Base-by-base conservation (phyloP, 768 basidiomycete species). In the Melanogaster broomeanus region DNA sequence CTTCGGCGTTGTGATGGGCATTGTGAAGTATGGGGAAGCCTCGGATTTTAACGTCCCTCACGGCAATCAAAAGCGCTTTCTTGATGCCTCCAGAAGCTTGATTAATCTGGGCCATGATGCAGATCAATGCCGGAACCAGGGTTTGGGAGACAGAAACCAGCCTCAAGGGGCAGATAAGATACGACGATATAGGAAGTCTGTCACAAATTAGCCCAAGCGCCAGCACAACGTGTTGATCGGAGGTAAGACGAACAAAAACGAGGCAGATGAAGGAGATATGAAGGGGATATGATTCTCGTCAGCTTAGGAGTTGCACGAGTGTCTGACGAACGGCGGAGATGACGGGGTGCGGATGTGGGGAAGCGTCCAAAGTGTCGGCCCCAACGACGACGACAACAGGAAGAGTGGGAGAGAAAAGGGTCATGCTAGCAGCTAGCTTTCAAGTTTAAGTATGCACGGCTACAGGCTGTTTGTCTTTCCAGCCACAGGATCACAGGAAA, bases 41-140 rank as follows among this genome's bases (percentile, higher is more conserved):
- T 30, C 19, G 4, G 3, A 46, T 16, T 3, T 12, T 7, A 34
- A 55, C 56, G 19, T 53, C 6, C 39, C 30, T 9, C 19, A 67
- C 53, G 34, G 52, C 68, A 30, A 67, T 59, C 51, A 67, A 57
- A 37, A 69, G 57, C 1, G 51, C 66, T 45, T 31, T 61, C 51
- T 50, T 67, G 19, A 38, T 45, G 35, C 53, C 52, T 18, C 16
- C 15, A 45, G 27, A 21, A 16, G 48, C 18, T 19, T 42, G 41
- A 44, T 18, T 21, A 8, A 44, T 33, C 18, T 18, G 31, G 27
- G 39, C 6, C 61, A 64, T 64, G 4, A 28, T 28, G 8, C 11
- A 21, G 30, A 48, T 41, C 8, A 16, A 10, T 46, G 21, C 13
- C 19, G n/a, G 28, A 21, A 34, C 27, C 9, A 50, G n/a, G 5